Conservation (phyloP, 768 basidiomycete genomes). For the Tylopilus sp. region DNA sequence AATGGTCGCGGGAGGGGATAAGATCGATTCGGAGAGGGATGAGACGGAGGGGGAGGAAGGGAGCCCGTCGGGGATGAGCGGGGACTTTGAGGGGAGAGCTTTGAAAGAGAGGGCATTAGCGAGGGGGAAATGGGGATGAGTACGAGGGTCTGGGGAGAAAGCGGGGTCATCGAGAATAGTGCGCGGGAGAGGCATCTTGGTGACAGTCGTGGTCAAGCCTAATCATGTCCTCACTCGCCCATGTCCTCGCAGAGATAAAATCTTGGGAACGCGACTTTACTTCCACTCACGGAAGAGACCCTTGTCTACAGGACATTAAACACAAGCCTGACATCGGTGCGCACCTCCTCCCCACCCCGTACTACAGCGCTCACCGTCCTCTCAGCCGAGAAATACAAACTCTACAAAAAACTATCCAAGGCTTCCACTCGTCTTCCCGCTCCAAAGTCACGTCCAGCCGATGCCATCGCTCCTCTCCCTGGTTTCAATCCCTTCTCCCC, state of each 20-base stretch:
- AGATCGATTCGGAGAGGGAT: not conserved
- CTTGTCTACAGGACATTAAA: conserved; percentile 70
- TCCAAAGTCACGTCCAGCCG: conserved; percentile 49
- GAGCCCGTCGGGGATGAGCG: not conserved
- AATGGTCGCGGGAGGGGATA: not conserved
- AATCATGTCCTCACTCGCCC: conserved; percentile 15
- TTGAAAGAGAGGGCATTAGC: conserved; percentile 15
- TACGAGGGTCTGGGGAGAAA: conserved; percentile 53
- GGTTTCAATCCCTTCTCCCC: conserved; percentile 81
- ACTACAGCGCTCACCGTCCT: not conserved
- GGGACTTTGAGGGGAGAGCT: not conserved
- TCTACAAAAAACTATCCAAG: conserved; percentile 75
- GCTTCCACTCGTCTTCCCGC: conserved; percentile 33
- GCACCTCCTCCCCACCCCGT: conserved; percentile 22
- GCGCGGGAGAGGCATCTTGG: not conserved
- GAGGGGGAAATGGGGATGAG: conserved; percentile 41
- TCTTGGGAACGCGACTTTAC: conserved; percentile 73
- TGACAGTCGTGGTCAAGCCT: no score
- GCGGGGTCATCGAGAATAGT: conserved; percentile 50
- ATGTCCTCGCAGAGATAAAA: conserved; percentile 69
- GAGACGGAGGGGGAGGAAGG: not conserved
- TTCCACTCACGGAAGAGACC: conserved; percentile 49
- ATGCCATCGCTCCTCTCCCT: conserved; percentile 48
- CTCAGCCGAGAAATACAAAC: conserved; percentile 74
- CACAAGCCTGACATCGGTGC: conserved; percentile 58